These are phyloP conservation scores for Calonectria pauciramosa DNA, from an alignment of 2,329 filamentous ascomycete genomes.

Conservation along the genomic window DNA sequence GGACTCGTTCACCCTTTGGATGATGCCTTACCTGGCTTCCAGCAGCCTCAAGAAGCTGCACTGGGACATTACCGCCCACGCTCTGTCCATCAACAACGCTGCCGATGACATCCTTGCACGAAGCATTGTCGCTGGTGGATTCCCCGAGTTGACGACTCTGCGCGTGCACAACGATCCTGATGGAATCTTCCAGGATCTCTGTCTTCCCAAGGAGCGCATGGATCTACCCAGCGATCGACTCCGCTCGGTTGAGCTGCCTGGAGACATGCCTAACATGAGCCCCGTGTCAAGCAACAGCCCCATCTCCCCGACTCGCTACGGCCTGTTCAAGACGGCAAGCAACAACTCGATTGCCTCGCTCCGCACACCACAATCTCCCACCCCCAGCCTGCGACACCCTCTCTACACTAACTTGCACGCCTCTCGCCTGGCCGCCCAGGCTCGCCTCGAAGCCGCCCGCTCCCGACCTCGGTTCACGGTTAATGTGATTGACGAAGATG, in stretches of 20 bases:
- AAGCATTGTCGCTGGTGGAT: constrained; percentile 72
- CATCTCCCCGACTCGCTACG: constrained; percentile 39
- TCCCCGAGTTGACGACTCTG: constrained; percentile 72
- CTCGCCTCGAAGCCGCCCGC: constrained; percentile 71
- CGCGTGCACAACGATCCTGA: constrained; percentile 78
- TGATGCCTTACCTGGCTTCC: constrained; percentile 75
- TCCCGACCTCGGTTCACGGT: constrained; percentile 69
- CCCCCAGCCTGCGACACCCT: constrained; percentile 32
- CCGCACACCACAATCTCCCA: constrained; percentile 26
- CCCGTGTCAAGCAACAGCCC: constrained; percentile 42
- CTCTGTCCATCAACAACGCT: constrained; percentile 57
- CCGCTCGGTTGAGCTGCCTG: constrained; percentile 41
- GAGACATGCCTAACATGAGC: constrained; percentile 36
- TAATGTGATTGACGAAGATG: constrained; percentile 68
- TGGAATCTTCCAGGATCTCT: constrained; percentile 77
- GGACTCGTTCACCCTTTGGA: constrained; percentile 67
- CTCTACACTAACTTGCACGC: constrained; percentile 61
- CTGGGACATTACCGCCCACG: constrained; percentile 73
- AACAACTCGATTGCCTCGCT: constrained; percentile 49
- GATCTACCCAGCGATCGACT: constrained; percentile 66
- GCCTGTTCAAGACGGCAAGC: constrained; percentile 53
- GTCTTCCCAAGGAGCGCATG: constrained; percentile 70
- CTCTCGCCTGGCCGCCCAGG: constrained; percentile 75
- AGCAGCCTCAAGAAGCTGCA: constrained; percentile 67
- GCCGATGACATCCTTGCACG: constrained; percentile 75